Evolutionary conservation across 2,329 filamentous ascomycete species (phyloP), one percentile per base, ranked within the genome.

Genomic region (Ophiostoma quercus): DNA sequence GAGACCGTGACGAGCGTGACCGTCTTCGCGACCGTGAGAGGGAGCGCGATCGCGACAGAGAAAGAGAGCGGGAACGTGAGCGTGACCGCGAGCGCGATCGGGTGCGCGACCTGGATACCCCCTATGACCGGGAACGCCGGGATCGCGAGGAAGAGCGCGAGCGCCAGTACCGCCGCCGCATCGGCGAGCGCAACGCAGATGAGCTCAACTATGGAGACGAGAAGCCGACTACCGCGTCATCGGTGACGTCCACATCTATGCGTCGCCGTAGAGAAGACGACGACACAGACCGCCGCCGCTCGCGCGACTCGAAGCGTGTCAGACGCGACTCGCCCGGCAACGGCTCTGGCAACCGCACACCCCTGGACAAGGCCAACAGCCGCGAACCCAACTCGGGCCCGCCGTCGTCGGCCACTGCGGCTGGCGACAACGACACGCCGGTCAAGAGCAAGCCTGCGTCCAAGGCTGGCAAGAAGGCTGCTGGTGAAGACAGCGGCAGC

Each of bases 121-220:
- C 89, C 77, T 96, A 96, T 3, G 79, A 80, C 0, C 77, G 81
- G 70, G 84, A 86, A 72, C 84, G 84, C n/a, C 14, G n/a, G 83
- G 84, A 43, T 60, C 68, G 43, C 67, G 94, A 98, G 77, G 91
- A 93, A 74, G 94, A 97, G 78, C 88, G 94, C 69, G 95, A 98
- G 80, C 88, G 92, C 71, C 84, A 90, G 68, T 97, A 97, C 79
- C 89, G 92, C 71, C 91, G 94, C 74, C 92, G 92, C 71, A 78
- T 82, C 71, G 79, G 79, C 62, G 92, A 93, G 76, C 90, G 92
- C 62, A 73, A 68, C 74, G 88, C 92, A 72, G 93, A 96, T 76
- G 93, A 96, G 78, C 85, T 98, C 71, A 94, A 96, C 76, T 97
- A 97, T 78, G 93, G 94, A 72, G 92, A 94, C 78, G 83, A 90